These are phyloP conservation scores for Aspergillus udagawae DNA, from an alignment of 2,329 filamentous ascomycete species.

Conservation along the genomic window DNA sequence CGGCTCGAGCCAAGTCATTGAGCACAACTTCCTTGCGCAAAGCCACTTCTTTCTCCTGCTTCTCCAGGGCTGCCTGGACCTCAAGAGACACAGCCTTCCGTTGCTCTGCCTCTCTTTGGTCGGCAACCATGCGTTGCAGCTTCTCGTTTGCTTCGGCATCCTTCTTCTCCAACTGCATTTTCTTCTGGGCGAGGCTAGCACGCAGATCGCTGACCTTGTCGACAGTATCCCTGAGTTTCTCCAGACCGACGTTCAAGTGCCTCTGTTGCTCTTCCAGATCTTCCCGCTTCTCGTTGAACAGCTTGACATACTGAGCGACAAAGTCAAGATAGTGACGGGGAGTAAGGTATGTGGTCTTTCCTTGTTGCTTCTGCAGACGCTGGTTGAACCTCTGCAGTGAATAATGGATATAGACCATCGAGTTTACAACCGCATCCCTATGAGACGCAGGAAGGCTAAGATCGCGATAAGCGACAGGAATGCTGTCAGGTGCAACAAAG, in stretches of 20 bases:
- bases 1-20: constrained; percentile 81
- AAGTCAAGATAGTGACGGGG: constrained; percentile 97
- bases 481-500: constrained; percentile 81
- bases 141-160: constrained; percentile 96
- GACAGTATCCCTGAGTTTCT: constrained; percentile 94
- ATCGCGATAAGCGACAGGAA: constrained; percentile 87
- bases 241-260: constrained; percentile 94
- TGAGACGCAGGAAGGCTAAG: constrained; percentile 82
- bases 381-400: constrained; percentile 87
- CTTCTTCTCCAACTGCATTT: constrained; percentile 86
- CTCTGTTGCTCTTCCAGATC: constrained; percentile 98
- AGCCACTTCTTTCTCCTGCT: constrained; percentile 85
- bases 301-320: constrained; percentile 91
- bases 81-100: constrained; percentile 83
- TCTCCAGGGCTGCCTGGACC: constrained; percentile 80
- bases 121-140: constrained; percentile 91
- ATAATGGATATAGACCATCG: constrained; percentile 98
- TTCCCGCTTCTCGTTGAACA: constrained; percentile 97
- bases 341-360: constrained; percentile 86
- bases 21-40: constrained; percentile 78
- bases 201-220: constrained; percentile 94
- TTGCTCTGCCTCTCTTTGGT: constrained; percentile 91
- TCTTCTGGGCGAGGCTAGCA: constrained; percentile 88
- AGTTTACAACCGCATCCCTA: constrained; percentile 88
- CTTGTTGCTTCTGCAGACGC: constrained; percentile 85